Conservation (phyloP, 2,329 filamentous ascomycete genomes). For the Cucurbitaria berberidis region DNA sequence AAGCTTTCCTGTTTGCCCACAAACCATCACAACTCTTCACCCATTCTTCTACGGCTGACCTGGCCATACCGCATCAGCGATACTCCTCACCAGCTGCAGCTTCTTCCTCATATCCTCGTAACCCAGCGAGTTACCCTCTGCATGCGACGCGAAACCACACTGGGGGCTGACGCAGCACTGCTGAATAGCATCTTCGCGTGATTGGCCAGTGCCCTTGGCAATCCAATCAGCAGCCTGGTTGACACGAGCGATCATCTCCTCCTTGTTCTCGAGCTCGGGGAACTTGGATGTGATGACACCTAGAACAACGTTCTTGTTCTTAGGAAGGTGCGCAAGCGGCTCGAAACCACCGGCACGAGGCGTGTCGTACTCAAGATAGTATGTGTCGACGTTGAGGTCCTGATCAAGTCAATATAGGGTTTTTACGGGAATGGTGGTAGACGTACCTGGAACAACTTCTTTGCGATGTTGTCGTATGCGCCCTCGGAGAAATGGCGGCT, state of each 20-base stretch:
- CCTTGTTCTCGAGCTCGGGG: conserved; percentile 53
- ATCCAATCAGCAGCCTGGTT: conserved; percentile 67
- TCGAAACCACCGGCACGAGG: conserved; percentile 57
- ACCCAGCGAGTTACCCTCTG: conserved; percentile 72
- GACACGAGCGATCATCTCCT: conserved; percentile 56
- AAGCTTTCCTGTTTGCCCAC: too few relatives aligned
- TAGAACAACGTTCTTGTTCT: conserved; percentile 56
- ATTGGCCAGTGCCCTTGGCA: conserved; percentile 69
- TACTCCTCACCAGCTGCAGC: conserved; percentile 70
- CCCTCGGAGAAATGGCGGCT: conserved; percentile 56
- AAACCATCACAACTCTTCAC: too few relatives aligned
- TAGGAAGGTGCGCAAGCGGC: conserved; percentile 53
- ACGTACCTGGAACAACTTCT: conserved; percentile 48
- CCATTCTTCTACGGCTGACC: conserved; percentile 52
- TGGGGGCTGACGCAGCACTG: conserved; percentile 58
- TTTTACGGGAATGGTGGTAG: background rate
- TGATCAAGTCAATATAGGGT: conserved; percentile 12
- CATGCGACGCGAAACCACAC: conserved; percentile 67
- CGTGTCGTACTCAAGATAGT: conserved; percentile 56
- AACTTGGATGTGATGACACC: conserved; percentile 57
- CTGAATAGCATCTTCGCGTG: conserved; percentile 70
- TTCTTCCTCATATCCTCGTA: conserved; percentile 76
- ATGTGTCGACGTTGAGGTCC: conserved; percentile 50
- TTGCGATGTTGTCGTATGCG: conserved; percentile 56
- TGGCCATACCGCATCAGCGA: conserved; percentile 76